Conservation (phyloP, 2,329 filamentous ascomycete genomes). For the Triangularia setosa region DNA sequence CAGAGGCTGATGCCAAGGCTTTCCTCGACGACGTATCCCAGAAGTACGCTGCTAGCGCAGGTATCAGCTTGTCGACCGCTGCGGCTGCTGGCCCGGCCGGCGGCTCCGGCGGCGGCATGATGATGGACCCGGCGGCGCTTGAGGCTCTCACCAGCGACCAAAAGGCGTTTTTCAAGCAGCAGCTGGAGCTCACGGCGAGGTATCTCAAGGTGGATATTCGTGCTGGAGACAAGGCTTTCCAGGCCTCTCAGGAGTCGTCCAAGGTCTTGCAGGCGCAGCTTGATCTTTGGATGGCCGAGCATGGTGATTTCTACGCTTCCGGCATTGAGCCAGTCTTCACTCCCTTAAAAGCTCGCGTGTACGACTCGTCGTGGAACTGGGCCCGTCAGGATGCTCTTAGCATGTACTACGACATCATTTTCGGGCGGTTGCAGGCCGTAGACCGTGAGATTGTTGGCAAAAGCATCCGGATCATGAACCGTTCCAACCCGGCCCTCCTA, state of each 20-base stretch:
- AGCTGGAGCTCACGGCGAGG: conserved; percentile 88
- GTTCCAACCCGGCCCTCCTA: conserved; percentile 88
- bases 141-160: conserved; percentile 98
- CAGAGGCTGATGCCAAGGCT: conserved; percentile 85
- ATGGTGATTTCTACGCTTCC: conserved; percentile 91
- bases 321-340: conserved; percentile 95
- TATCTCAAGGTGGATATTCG: conserved; percentile 97
- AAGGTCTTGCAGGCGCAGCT: conserved; percentile 87
- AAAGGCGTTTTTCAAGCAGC: conserved; percentile 93
- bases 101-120: conserved; percentile 78
- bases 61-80: conserved; percentile 76
- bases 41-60: conserved; percentile 81
- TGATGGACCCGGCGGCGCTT: conserved; percentile 98
- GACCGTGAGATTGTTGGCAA: conserved; percentile 98
- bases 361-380: conserved; percentile 99
- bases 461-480: conserved; percentile 99
- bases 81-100: conserved; percentile 69
- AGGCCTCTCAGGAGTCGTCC: conserved; percentile 79
- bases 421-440: conserved; percentile 85
- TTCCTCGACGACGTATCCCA: conserved; percentile 86
- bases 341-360: conserved; percentile 87
- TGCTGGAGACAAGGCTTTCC: conserved; percentile 90
- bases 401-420: conserved; percentile 99
- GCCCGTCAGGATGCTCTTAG: conserved; percentile 92
- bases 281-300: conserved; percentile 91